phyloP scores from a whole-genome alignment of 345 rosid species.

The Barbarea vulgaris region DNA sequence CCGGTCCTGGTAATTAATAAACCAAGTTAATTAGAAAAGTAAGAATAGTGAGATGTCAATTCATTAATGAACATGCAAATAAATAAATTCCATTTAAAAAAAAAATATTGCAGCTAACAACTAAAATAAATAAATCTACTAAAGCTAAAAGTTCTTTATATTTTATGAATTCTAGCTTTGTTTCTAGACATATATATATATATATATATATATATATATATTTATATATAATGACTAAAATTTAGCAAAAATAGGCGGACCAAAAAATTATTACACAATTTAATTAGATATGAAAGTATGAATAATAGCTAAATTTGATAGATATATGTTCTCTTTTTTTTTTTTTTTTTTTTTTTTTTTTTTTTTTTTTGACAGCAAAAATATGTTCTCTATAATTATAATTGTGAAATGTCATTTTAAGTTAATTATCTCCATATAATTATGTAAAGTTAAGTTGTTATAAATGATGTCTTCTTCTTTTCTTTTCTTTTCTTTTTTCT shows the following conservation, averaged over 20 bases:
- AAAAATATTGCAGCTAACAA: no score
- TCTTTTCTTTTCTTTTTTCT: no score
- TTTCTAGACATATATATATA: neutral
- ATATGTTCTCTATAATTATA: neutral
- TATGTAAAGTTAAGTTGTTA: no score
- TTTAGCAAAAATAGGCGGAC: neutral
- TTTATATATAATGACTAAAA: neutral
- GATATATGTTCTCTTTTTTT: neutral
- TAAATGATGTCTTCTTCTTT: no score
- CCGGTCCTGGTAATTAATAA: slow-evolving; percentile 77
- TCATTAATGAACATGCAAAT: no score
- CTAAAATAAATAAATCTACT: no score
- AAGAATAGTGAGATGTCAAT: neutral
- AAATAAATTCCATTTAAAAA: no score
- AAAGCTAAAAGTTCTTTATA: neutral
- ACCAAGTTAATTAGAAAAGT: neutral
- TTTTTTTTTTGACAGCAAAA: no score
- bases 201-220: no score
- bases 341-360: no score
- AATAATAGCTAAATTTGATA: neutral
- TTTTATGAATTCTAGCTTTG: neutral
- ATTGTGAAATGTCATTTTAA: neutral
- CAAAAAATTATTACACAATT: neutral
- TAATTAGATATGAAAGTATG: no score
- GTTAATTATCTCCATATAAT: no score